Evolutionary conservation across 2,329 filamentous ascomycete genomes (phyloP).

Genomic region (Stachybotrys chlorohalonatus): DNA sequence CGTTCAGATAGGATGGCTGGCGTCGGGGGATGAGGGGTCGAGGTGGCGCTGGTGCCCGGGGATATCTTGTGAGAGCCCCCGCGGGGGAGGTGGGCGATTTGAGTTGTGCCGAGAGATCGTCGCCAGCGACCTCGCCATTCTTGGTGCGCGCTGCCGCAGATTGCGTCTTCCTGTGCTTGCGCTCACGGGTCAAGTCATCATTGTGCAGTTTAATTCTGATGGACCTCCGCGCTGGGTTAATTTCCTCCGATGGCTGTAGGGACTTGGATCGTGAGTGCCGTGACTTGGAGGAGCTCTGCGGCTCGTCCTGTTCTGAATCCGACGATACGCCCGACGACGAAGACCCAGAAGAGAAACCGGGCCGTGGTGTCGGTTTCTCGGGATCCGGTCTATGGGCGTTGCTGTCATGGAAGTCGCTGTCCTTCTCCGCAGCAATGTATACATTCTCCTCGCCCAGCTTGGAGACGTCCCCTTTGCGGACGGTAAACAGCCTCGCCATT

Average conservation of each 20-base stretch:
- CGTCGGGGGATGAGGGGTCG: conserved; percentile 81
- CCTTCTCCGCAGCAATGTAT: conserved; percentile 15
- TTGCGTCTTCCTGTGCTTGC: conserved; percentile 58
- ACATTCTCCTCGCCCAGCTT: conserved; percentile 28
- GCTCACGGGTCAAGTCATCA: conserved; percentile 64
- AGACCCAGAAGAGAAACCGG: conserved; percentile 22
- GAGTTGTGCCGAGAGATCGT: conserved; percentile 64
- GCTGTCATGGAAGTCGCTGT: conserved; percentile 11
- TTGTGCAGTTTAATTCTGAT: conserved; percentile 87
- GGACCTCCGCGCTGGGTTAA: conserved; percentile 59
- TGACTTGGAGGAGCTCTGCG: conserved; percentile 16
- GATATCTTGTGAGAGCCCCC: conserved; percentile 75
- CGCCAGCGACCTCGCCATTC: conserved; percentile 25
- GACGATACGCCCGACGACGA: conserved; percentile 59
- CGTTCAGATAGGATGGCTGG: conserved; percentile 76
- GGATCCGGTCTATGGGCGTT: conserved; percentile 14
- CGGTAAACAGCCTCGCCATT: conserved; percentile 53
- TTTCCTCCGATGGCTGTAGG: conserved; percentile 50
- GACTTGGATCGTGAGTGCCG: conserved; percentile 59
- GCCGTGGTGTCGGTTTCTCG: conserved; percentile 15
- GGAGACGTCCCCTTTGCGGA: conserved; percentile 29
- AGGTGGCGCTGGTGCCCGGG: conserved; percentile 79
- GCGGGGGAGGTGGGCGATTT: conserved; percentile 89
- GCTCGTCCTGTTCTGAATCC: conserved; percentile 58
- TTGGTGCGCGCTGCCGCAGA: conserved; percentile 35